A percentile compares a stretch with the other conserved stretches of the same genome.
These are phyloP conservation scores for Heliosperma pusillum DNA, from an alignment of 148 eudicot species.

Conservation along the genomic window DNA sequence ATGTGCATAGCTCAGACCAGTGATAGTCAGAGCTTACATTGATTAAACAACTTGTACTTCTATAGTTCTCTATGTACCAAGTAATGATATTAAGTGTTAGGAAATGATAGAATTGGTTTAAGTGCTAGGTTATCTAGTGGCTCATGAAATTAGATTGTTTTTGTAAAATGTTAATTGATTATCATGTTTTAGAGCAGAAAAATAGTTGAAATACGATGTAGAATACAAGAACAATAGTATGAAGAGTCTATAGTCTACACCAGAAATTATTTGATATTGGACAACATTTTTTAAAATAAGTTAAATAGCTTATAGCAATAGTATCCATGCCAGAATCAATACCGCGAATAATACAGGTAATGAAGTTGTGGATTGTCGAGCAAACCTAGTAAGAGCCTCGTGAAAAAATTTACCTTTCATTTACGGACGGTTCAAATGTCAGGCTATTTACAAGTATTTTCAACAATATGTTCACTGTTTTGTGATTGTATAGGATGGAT, in stretches of 20 bases:
- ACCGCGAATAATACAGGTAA: background rate
- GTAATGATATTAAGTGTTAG: slow-evolving; percentile 1
- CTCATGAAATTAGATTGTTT: background rate
- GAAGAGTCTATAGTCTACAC: too few relatives aligned
- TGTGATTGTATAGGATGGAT: too few relatives aligned
- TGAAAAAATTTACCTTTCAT: background rate
- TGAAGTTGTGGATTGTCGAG: background rate
- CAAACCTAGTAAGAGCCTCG: too few relatives aligned
- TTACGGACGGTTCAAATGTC: background rate
- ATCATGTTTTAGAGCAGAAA: too few relatives aligned
- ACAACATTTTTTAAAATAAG: too few relatives aligned
- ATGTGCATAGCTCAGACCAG: slow-evolving; percentile 28
- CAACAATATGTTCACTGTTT: slow-evolving; percentile 30
- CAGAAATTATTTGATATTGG: too few relatives aligned
- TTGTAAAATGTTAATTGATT: background rate
- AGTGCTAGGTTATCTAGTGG: too few relatives aligned
- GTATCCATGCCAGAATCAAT: background rate
- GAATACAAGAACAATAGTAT: too few relatives aligned
- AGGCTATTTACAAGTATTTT: slow-evolving; percentile 21
- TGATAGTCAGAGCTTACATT: slow-evolving; percentile 7
- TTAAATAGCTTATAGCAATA: too few relatives aligned
- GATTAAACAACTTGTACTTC: background rate
- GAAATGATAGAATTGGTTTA: background rate
- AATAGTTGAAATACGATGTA: too few relatives aligned
- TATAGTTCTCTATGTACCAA: slow-evolving; percentile 7